phyloP scores from a whole-genome alignment of 2,329 filamentous ascomycete species.

The Dryadomyces sulphureus region DNA sequence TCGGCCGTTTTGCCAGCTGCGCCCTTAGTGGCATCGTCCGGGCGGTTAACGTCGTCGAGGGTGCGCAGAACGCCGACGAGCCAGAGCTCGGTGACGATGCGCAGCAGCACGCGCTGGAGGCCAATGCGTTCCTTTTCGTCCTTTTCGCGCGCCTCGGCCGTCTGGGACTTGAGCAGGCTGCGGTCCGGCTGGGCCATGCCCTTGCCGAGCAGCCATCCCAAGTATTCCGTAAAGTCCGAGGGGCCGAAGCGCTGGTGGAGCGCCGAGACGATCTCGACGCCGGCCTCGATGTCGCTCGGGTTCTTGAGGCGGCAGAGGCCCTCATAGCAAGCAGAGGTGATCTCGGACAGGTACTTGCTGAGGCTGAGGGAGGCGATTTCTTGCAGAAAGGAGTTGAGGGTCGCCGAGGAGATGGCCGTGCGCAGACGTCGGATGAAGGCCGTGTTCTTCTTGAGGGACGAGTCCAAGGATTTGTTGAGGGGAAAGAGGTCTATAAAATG shows the following conservation, averaged over 20 bases:
- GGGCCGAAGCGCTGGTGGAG: constrained; percentile 90
- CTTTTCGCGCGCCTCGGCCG: constrained; percentile 72
- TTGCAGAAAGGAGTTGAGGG: constrained; percentile 69
- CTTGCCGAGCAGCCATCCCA: constrained; percentile 85
- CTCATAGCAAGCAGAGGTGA: constrained; percentile 90
- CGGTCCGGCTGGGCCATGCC: constrained; percentile 87
- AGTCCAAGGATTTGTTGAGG: constrained; percentile 71
- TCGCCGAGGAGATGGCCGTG: constrained; percentile 70
- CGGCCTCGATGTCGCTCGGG: constrained; percentile 79
- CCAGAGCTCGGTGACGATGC: constrained; percentile 93
- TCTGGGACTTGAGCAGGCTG: constrained; percentile 60
- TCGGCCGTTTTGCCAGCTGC: constrained; percentile 48
- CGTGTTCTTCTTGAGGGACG: constrained; percentile 94
- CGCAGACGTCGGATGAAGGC: constrained; percentile 94
- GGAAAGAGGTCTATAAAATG: constrained; percentile 76
- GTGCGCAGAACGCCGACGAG: constrained; percentile 78
- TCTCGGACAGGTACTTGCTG: constrained; percentile 93
- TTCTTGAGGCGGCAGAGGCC: constrained; percentile 84
- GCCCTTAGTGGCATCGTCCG: constrained; percentile 49
- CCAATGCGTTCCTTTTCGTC: constrained; percentile 89
- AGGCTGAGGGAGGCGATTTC: constrained; percentile 84
- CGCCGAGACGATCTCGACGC: constrained; percentile 87
- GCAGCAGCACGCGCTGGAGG: constrained; percentile 71
- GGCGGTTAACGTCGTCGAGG: constrained; percentile 49
- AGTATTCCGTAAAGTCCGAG: constrained; percentile 74